Conservation (phyloP, 2,329 filamentous ascomycete genomes). For the Penicillium capsulatum region DNA sequence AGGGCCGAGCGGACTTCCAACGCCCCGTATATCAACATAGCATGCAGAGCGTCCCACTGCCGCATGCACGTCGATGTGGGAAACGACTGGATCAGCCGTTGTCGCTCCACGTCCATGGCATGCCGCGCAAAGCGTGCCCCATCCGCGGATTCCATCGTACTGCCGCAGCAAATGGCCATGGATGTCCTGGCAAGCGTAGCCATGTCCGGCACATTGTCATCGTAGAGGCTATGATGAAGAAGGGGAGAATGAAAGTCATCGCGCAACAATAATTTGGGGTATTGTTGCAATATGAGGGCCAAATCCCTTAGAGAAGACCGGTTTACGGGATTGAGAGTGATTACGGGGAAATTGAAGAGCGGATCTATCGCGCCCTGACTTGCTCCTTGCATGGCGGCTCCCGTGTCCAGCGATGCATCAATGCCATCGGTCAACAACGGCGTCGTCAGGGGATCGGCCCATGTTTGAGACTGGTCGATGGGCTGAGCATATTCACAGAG, state of each 20-base stretch:
- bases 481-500: too few species aligned
- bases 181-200: conserved; percentile 17
- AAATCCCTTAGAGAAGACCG: not conserved
- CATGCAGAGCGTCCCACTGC: conserved; percentile 20
- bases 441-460: too few species aligned
- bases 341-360: not conserved
- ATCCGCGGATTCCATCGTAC: conserved; percentile 13
- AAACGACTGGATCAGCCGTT: conserved; percentile 18
- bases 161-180: conserved; percentile 22
- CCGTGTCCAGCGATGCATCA: too few species aligned
- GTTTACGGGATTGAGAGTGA: not conserved
- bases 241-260: conserved; percentile 15
- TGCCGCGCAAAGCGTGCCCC: conserved; percentile 12
- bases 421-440: too few species aligned
- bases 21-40: conserved; percentile 23
- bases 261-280: conserved; percentile 15
- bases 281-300: conserved; percentile 13
- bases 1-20: conserved; percentile 13
- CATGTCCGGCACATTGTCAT: conserved; percentile 18
- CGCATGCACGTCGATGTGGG: conserved; percentile 13
- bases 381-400: too few species aligned
- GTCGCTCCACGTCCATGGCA: conserved; percentile 18
- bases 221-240: conserved; percentile 18
- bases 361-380: too few species aligned
- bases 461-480: too few species aligned